Base-by-base conservation (phyloP, 2,329 filamentous ascomycete species). In the Emmonsiellopsis sp. region DNA sequence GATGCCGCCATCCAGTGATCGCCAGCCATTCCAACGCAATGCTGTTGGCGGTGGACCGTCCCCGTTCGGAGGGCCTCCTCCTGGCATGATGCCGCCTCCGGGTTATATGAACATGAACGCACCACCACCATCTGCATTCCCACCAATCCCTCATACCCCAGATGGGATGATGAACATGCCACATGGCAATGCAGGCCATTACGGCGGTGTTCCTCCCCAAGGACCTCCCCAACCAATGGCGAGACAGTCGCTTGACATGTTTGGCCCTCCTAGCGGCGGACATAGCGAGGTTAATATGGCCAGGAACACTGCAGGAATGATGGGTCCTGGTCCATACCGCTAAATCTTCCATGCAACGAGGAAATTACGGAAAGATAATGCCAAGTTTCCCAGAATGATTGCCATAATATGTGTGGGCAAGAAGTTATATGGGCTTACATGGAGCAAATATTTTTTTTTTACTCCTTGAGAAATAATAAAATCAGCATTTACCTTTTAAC, bases 11-110 rank as follows among this genome's bases (percentile, higher is more conserved):
- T 60, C 66, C 10, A 67, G 62, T 47, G 70, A 71, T 32, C 65
- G 69, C 20, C 66, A 69, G 55, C 62, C 61, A 20, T 69, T 71
- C 50, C 67, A 71, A 44, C 70, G 70, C 50, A 63, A 63, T 42
- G 62, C 52, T 11, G 38, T 63, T 20, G 63, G 60, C 35, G 64
- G 56, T 55, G 60, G 58, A 26, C 52, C 65, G 5, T 57, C 61
- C 11, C 63, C 59, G 32, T 69, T 66, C 50, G 67, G 63, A 5
- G 20, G 20, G 2, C 67, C 65, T 49, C 72, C 72, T 10, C 72
- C 71, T 5, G 71, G 71, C 47, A 73, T 74, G 68, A 70, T 71
- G 61, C 72, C 72, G 31, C 73, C 72, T 26, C 73, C 71, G 3
- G 72, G 72, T 26, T 75, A 73, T 55, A 69, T 74, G 62, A 62